Conservation (phyloP, 2,329 filamentous ascomycete species). For the Colletotrichum abscissum region DNA sequence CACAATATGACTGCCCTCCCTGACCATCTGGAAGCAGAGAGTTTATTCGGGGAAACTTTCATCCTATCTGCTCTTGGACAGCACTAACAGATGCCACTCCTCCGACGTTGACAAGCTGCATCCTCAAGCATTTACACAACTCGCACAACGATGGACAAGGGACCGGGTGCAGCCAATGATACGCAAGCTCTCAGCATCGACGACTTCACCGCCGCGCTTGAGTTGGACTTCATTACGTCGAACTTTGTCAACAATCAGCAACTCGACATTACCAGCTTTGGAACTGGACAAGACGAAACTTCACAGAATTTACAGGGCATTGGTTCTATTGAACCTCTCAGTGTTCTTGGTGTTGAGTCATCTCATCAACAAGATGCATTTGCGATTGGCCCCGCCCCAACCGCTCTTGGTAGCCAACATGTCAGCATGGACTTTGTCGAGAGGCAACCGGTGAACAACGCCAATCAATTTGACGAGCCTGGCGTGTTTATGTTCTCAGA, state of each 20-base stretch:
- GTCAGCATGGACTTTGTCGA: background rate
- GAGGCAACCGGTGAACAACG: background rate
- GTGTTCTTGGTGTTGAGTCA: too few relatives aligned
- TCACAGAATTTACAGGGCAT: background rate
- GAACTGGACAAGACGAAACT: background rate
- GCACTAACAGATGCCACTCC: background rate
- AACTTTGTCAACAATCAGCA: background rate
- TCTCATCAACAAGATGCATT: background rate
- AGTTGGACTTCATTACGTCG: constrained; percentile 4
- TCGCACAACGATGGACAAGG: constrained; percentile 19
- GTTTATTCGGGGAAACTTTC: constrained; percentile 6
- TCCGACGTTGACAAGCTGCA: background rate
- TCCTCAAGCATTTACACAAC: constrained; percentile 15
- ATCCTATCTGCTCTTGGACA: background rate
- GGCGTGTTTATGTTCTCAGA: constrained; percentile 2
- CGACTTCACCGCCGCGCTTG: constrained; percentile 19
- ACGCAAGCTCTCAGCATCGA: constrained; percentile 2
- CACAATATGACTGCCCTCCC: background rate
- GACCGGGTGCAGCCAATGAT: constrained; percentile 1
- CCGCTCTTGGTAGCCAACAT: background rate
- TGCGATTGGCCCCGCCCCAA: background rate
- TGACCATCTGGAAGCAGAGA: background rate
- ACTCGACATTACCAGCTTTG: background rate
- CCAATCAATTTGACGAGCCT: background rate
- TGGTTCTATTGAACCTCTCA: background rate